A percentile compares a stretch with the other conserved stretches of the same genome.
Conservation (phyloP, 768 basidiomycete genomes). For the Thelephora ganbajun region DNA sequence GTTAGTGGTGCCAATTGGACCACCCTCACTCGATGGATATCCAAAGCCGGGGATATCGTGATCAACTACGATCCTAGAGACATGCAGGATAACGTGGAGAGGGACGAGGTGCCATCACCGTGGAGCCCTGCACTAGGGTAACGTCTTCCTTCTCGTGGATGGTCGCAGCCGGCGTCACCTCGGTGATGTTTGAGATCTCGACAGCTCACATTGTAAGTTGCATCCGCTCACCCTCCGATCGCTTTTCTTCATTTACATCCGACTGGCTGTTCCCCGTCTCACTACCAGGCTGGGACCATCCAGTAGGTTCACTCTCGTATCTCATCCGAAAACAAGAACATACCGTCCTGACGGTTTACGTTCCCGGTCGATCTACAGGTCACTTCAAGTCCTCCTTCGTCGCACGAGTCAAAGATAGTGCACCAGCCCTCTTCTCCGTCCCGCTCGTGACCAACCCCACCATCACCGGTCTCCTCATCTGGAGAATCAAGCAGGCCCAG, state of each 20-base stretch:
- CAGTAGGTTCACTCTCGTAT: neutral
- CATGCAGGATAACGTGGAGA: constrained; percentile 32
- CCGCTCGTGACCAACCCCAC: neutral
- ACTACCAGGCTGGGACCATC: neutral
- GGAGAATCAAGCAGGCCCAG: neutral
- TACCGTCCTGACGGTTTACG: neutral
- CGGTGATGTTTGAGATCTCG: neutral
- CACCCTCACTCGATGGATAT: constrained; percentile 56
- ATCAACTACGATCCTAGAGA: constrained; percentile 57
- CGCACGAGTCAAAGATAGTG: neutral
- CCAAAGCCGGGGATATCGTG: constrained; percentile 61
- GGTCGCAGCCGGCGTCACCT: neutral
- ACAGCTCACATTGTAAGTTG: neutral
- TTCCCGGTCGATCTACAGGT: neutral
- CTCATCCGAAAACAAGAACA: neutral
- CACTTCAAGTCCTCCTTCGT: neutral
- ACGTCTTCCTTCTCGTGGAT: neutral
- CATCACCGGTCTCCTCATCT: neutral
- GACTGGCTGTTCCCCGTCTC: too few relatives aligned
- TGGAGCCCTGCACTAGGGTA: neutral
- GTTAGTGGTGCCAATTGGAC: constrained; percentile 72
- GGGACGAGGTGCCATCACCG: constrained; percentile 19
- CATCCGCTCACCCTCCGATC: neutral
- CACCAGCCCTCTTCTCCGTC: neutral
- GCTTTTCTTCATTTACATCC: too few relatives aligned